These are phyloP conservation scores for Euphorbia tirucalli DNA, from an alignment of 345 rosid species.

Conservation along the genomic window DNA sequence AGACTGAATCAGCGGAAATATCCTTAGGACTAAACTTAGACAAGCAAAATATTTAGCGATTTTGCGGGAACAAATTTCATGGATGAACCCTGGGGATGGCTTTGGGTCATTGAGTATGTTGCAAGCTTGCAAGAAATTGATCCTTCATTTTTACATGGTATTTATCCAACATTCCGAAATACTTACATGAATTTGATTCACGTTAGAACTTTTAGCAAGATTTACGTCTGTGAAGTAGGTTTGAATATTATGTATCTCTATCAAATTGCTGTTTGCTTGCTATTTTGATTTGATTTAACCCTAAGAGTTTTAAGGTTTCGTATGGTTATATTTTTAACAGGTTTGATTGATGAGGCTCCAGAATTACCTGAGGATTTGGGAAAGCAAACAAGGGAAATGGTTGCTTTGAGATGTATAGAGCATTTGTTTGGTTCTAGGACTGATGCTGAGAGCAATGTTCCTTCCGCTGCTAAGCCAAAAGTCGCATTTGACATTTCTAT, in stretches of 20 bases:
- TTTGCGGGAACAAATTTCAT: not conserved
- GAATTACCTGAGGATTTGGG: constrained; percentile 26
- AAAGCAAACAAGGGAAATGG: constrained; percentile 41
- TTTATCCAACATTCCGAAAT: not conserved
- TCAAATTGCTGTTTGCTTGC: not conserved
- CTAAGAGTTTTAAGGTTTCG: not conserved
- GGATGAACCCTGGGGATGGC: too few species aligned
- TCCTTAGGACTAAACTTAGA: not conserved
- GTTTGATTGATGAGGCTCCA: constrained; percentile 45
- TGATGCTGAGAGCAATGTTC: constrained; percentile 12
- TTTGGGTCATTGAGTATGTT: constrained; percentile 57
- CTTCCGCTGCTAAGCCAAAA: constrained; percentile 22
- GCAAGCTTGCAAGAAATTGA: constrained; percentile 37
- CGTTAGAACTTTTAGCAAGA: not conserved
- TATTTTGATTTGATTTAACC: not conserved
- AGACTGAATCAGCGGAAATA: too few species aligned
- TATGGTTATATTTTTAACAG: constrained; percentile 24
- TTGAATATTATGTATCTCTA: not conserved
- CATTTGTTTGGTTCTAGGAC: constrained; percentile 33
- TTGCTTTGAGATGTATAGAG: constrained; percentile 62
- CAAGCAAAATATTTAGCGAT: not conserved
- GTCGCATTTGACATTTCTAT: constrained; percentile 29
- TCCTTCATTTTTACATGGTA: constrained; percentile 44
- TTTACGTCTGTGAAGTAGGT: not conserved
- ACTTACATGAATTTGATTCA: not conserved